Evolutionary conservation across 2,329 filamentous ascomycete species (phyloP).

Genomic region (Trichoderma arundinaceum): DNA sequence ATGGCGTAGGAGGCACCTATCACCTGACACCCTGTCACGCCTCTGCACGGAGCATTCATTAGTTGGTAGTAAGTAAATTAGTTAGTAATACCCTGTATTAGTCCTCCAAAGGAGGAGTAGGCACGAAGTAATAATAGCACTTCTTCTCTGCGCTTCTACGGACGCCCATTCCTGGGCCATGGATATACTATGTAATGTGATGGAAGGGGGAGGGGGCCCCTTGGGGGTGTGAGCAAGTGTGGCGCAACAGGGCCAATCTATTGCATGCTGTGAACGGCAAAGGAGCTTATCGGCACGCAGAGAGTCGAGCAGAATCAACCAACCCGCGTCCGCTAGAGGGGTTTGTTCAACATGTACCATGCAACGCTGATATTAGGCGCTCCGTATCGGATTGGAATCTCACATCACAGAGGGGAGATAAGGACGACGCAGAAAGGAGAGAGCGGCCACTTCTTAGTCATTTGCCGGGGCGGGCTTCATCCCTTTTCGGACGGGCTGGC

Average conservation of each 20-base stretch:
- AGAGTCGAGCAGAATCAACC: no score
- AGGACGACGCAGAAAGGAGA: slow-evolving; percentile 19
- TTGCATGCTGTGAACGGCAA: slow-evolving; percentile 23
- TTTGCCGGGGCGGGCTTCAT: slow-evolving; percentile 5
- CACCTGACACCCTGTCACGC: slow-evolving; percentile 30
- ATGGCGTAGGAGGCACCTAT: slow-evolving; percentile 33
- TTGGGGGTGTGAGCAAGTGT: slow-evolving; percentile 20
- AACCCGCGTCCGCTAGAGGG: no score
- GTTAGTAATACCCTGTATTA: no score
- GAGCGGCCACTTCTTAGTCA: slow-evolving; percentile 8
- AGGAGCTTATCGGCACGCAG: slow-evolving; percentile 7
- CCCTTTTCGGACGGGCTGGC: slow-evolving; percentile 1
- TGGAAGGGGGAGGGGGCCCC: not conserved
- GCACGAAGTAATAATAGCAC: not conserved
- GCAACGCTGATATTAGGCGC: not conserved
- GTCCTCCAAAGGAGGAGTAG: not conserved
- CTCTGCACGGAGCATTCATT: not conserved
- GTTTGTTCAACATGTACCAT: not conserved
- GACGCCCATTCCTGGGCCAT: slow-evolving; percentile 7
- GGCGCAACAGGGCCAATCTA: slow-evolving; percentile 21
- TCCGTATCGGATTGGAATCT: slow-evolving; percentile 1
- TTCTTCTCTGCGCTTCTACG: slow-evolving; percentile 17
- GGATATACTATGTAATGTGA: not conserved
- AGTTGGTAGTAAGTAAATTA: not conserved
- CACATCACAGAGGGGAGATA: slow-evolving; percentile 1